Evolutionary conservation across 2,329 filamentous ascomycete species (phyloP), one percentile per base, ranked within the genome.

Genomic region (Pseudocercospora musae): DNA sequence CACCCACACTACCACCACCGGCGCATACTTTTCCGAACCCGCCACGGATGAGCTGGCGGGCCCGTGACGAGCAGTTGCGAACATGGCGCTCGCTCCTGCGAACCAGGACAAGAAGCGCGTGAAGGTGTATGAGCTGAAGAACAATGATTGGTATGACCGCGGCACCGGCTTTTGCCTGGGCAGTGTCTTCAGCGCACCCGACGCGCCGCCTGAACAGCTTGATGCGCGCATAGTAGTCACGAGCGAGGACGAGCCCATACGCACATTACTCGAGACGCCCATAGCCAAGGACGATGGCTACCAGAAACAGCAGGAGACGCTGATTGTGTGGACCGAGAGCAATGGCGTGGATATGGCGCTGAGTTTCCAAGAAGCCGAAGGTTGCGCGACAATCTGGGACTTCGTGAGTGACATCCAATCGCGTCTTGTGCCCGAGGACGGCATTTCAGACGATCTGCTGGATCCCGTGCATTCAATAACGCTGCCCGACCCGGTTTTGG

Each of bases 111-210:
- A 79, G 73, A 82, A 81, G 75, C 80, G 95, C 84, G 95, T 98
- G 79, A 99, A 99, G 84, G 95, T 99, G 76, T 99, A 99, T 79
- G 95, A 98, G 82, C 85, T 99, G 73, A 92, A 91, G 78, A 92
- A 96, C 80, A 96, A 96, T 84, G 95, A 98, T 86, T 99, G 95
- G 95, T 97, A 94, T 76, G 95, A 99, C 80, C 86, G 94, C 73
- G 95, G 95, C 68, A 99, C 95, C 53, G 95, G 95, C 66, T 97
- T 97, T 78, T 98, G 95, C 77, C 91, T 87, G 63, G 92, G 93
- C 53, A 84, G 87, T 68, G 85, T 90, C 68, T 79, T 88, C 67
- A 84, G 87, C 76, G 53, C 57, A 10, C 64, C 68, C 31, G 64
- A 68, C 40, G 63, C 64, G 37, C 60, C 81, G 64, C 79, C 89